Conservation (phyloP, 1,284 basidiomycete species). For the Limonomyces culmigenus region DNA sequence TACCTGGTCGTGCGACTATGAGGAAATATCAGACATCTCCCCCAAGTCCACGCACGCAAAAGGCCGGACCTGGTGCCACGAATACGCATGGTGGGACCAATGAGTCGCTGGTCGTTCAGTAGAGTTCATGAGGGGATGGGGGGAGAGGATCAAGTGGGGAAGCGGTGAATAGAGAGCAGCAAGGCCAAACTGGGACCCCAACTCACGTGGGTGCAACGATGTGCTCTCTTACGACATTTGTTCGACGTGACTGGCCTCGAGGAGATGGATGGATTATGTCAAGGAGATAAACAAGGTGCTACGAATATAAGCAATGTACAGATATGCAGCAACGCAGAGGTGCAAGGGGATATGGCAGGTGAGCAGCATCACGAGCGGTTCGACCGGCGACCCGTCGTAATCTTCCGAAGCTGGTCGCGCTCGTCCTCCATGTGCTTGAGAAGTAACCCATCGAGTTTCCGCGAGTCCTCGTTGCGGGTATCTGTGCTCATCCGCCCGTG, state of each 20-base stretch:
- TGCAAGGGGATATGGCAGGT: neutral
- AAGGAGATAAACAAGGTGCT: neutral
- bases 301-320: too few species aligned
- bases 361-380: neutral
- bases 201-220: too few species aligned
- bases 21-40: too few species aligned
- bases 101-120: too few species aligned
- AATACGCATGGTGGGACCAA: too few species aligned
- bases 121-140: neutral
- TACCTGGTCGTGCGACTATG: constrained; percentile 28
- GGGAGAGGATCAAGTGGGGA: neutral
- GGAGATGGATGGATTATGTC: neutral
- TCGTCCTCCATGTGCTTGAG: constrained; percentile 59
- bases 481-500: constrained; percentile 13
- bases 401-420: constrained; percentile 54
- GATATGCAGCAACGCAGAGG: too few species aligned
- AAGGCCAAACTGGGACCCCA: too few species aligned
- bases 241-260: too few species aligned
- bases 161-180: neutral
- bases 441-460: constrained; percentile 41
- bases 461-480: neutral
- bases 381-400: constrained; percentile 33
- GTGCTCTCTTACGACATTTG: too few species aligned
- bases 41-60: too few species aligned
- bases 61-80: too few species aligned